Evolutionary conservation across 148 eudicot genomes (phyloP), one percentile per base, ranked within the genome.

Genomic region (Polygonum aviculare): DNA sequence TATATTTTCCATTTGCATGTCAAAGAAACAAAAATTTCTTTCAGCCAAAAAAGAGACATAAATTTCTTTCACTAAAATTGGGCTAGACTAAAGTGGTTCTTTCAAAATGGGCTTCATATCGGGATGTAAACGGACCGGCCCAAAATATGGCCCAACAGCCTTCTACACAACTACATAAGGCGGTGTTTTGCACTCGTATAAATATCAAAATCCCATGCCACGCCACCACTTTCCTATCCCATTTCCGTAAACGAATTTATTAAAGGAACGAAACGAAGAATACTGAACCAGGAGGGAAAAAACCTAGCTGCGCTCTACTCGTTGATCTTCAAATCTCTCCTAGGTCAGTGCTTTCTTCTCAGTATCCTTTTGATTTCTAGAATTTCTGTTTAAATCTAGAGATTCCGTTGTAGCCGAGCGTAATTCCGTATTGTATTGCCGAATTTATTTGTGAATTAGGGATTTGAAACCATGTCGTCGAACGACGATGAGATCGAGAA

Each of bases 401-500:
- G 22, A 59, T 59, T 59, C 22, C 0, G 36, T 59, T 59, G 35
- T 54, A 22, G 31, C 2, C 21, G 65, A 59, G 12, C 4, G 33
- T 12, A 59, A 59, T 59, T 59, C 12, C 35, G 65, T 21, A 8
- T 59, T 59, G 65, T 22, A 22, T 21, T 21, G 65, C 14, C 22
- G 65, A 59, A 22, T 59, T 59, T 59, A 35, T 59, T 59, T 22
- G 19, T 11, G 65, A 21, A 59, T 6, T 62, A 62, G 69, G 69
- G 69, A 26, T 62, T 62, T 62, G 69, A 31, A 62, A 33, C 16
- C 3, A 87, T 85, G 86, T 7, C 19, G 9, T 78, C 86, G 36
- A 77, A 83, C 0, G 65, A 70, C 60, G 91, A 86, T 83, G 98
- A 94, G 86, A 92, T 94, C 77, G 88, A 86, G n/a, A 92, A 78